Evolutionary conservation across 306 rosid genomes (phyloP), one percentile per base, ranked within the genome.

Genomic region (Elaeagnus macrophylla): DNA sequence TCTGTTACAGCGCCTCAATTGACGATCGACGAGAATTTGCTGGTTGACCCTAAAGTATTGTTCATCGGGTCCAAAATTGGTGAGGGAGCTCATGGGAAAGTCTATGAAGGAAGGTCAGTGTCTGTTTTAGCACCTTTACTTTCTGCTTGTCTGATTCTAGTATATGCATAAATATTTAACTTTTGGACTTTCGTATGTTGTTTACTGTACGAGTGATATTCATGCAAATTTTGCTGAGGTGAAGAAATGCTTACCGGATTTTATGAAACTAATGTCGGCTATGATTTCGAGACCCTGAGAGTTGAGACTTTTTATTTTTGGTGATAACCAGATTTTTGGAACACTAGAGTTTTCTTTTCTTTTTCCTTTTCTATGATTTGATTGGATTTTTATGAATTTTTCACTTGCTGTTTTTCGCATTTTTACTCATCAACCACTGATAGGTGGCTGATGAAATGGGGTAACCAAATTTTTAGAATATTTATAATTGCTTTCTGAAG

Each of bases 51-150:
- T 6, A 91, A 80, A 60, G 70, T 82, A 19, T 70, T 91, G 53
- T 84, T 86, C 67, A 87, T 91, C 62, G 97, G 93, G 54, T 53
- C 94, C 0, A 86, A 82, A 71, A 84, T 91, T 39, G 97, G 97
- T 0, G 97, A 91, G 64, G 97, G 97, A 60, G 97, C 97, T 47
- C 97, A 91, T 69, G 97, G 97, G 3, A 91, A 78, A 70, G 97
- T 91, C 56, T 91, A 84, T 71, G 75, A 91, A 82, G 97, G 97
- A 81, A 91, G 97, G 97, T 91, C 71, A 79, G 90, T 81, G 70
- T 40, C 61, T 57, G 53, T 53, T 25, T 25, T 56, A 8, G 46
- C 52, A 61, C 59, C 38, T 44, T 11, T 54, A n/a, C 14, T 37
- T 12, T n/a, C 1, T 37, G 11, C 5, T 39, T 38, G 32, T 25